Base-by-base conservation (phyloP, 2,329 filamentous ascomycete genomes). In the Ascochyta fabae region DNA sequence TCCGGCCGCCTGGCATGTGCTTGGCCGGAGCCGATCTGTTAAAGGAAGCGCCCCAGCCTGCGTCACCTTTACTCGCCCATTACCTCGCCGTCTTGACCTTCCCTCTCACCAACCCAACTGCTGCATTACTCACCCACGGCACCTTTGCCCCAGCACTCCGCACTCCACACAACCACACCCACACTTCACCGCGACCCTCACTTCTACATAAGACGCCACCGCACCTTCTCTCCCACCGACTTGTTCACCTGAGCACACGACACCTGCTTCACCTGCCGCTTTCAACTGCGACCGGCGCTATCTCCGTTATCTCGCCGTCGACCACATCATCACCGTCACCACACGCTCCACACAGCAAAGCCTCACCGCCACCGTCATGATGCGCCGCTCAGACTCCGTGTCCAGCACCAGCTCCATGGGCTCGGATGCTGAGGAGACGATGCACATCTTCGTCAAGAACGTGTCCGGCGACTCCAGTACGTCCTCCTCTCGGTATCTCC, bases 401-500 rank as follows among this genome's bases (percentile, higher is more conserved):
- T 74, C 74, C 53, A 79, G 75, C 69, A 66, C 77, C 66, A 75
- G 73, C 67, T 77, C 77, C 31, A 63, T 70, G 44, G 71, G 71
- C 57, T 75, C 74, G 42, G 80, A 83, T 54, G 67, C 74, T 44
- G 78, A 83, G 43, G 79, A 83, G 47, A 84, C 79, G 35, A 85
- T 85, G 77, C 83, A 84, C 70, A 84, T 87, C 74, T 86, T 86
- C 74, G 80, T 86, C 73, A 86, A 85, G 76, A 82, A 81, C 68
- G 75, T 85, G 45, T 78, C 81, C 33, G 84, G 84, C 63, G 79
- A 81, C 34, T 66, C 59, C 72, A 86, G 84, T 86, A 77, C 73
- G 83, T 76, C 35, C 35, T 34, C 36, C 46, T 48, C 31, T 50
- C 44, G 46, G 36, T 26, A 43, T 36, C 10, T 36, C 31, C 26